These are phyloP conservation scores for Pythium brachiatum DNA, from an alignment of 352 stramenopile genomes.

Conservation along the genomic window DNA sequence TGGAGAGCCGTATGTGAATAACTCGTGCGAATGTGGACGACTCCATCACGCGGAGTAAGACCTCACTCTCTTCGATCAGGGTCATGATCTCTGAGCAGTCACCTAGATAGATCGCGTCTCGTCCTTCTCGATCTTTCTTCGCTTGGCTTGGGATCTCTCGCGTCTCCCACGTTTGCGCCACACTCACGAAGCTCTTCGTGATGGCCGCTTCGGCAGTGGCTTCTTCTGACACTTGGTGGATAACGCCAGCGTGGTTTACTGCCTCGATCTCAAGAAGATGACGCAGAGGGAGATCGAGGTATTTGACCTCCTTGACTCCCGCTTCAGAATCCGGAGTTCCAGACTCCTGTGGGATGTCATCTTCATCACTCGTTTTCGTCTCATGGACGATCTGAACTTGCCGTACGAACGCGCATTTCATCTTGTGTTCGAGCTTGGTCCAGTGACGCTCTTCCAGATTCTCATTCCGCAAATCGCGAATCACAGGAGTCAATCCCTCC, in stretches of 20 bases:
- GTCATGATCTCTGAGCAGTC: slow-evolving; percentile 55
- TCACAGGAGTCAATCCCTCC: slow-evolving; percentile 43
- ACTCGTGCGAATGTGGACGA: slow-evolving; percentile 62
- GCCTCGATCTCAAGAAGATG: slow-evolving; percentile 52
- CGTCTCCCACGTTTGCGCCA: slow-evolving; percentile 54
- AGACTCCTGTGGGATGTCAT: background rate
- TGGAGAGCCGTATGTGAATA: slow-evolving; percentile 44
- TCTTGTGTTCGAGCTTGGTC: slow-evolving; percentile 71
- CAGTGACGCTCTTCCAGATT: slow-evolving; percentile 61
- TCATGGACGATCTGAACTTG: background rate
- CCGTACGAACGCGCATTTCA: slow-evolving; percentile 41
- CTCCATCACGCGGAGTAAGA: slow-evolving; percentile 70
- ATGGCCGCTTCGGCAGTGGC: slow-evolving; percentile 65
- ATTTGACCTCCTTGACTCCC: slow-evolving; percentile 15
- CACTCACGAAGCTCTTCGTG: slow-evolving; percentile 50
- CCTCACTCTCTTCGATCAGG: slow-evolving; percentile 69
- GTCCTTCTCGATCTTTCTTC: slow-evolving; percentile 60
- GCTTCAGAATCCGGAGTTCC: background rate
- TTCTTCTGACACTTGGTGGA: slow-evolving; percentile 70
- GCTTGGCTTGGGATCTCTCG: slow-evolving; percentile 46
- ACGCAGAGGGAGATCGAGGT: slow-evolving; percentile 42
- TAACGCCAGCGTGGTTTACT: slow-evolving; percentile 35
- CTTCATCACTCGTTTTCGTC: background rate
- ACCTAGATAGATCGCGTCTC: slow-evolving; percentile 49
- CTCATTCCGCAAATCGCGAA: slow-evolving; percentile 62